Base-by-base conservation (phyloP, 1,284 basidiomycete species). In the Phenoliferia sp. region DNA sequence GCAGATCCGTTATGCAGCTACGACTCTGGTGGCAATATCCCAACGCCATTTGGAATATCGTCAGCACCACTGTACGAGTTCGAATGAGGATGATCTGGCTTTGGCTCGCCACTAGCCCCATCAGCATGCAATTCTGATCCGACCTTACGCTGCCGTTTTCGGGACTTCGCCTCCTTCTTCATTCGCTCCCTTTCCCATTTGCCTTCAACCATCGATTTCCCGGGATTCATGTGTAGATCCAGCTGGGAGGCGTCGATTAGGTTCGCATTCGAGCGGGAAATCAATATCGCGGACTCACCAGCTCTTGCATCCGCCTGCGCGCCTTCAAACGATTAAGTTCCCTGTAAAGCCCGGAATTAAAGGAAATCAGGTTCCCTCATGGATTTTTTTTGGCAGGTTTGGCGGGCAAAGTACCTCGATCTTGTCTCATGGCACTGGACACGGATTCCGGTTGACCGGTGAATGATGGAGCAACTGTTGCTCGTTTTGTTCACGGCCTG, bases 401-500 rank as follows among this genome's bases (percentile, higher is more conserved):
- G 39, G 39, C 12, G 22, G 39, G 39, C 39, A 44, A 22, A 44
- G 19, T 19, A 22, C 48, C 79, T 66, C 2, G 77, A 79, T 9
- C 81, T 77, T 3, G 80, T 81, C 19, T 80, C 79, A 65, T 82
- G 81, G 9, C 79, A 77, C 68, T 80, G 79, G 0, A 81, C 75
- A 3, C 80, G 74, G 29, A 81, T 78, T 50, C 68, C 81, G 0
- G 80, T 82, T 0, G 81, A 80, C 12, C 77, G 72, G 65, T 82
- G 81, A 1, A 77, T 73, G 0, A 82, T 74, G 26, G 76, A 79
- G 22, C 73, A 80, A 17, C 78, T 78, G 3, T 79, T 80, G 60
- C 77, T 79, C 22, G 80, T 80, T 70, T 81, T 81, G 73, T 81
- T 81, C 69, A 81, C 67, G 19, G 78, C 76, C 72, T 80, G 81